Percentiles rank a stretch among this genome's conserved stretches.
These are phyloP conservation scores for Chlamydomonas sp. DNA, from an alignment of 139 green algal genomes.

Conservation along the genomic window DNA sequence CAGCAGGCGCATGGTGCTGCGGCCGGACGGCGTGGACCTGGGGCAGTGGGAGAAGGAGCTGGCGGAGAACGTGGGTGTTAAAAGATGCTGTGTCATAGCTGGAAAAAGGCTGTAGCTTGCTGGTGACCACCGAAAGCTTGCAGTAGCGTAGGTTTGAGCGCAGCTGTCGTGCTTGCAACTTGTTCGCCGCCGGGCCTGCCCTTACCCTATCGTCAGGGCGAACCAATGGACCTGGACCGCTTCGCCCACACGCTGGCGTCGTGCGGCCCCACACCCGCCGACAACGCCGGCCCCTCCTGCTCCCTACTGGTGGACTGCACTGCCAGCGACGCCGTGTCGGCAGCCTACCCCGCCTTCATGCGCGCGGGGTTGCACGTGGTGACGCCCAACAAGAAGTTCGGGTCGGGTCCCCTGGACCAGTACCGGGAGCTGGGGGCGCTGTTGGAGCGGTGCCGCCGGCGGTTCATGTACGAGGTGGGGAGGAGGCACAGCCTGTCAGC, in stretches of 20 bases:
- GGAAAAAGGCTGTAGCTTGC: background rate
- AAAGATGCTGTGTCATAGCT: too few species aligned
- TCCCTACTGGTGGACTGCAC: constrained; percentile 93
- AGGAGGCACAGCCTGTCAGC: background rate
- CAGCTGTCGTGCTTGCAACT: background rate
- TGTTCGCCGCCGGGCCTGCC: too few species aligned
- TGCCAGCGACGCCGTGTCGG: constrained; percentile 71
- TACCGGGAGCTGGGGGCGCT: constrained; percentile 47
- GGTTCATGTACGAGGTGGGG: constrained; percentile 60
- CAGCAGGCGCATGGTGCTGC: constrained; percentile 47
- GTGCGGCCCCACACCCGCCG: too few species aligned
- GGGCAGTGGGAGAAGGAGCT: background rate
- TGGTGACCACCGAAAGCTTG: background rate
- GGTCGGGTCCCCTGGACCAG: constrained; percentile 50
- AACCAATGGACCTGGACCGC: constrained; percentile 10
- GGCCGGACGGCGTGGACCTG: constrained; percentile 2
- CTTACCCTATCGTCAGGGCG: background rate
- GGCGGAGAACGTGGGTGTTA: constrained; percentile 1
- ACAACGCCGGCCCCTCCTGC: constrained; percentile 6
- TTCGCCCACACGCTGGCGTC: background rate
- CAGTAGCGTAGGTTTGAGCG: background rate
- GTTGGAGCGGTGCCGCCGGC: constrained; percentile 9
- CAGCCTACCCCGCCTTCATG: constrained; percentile 80
- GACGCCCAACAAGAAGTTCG: constrained; percentile 97
- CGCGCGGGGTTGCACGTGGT: constrained; percentile 84